A percentile compares a stretch with the other conserved stretches of the same genome.
Evolutionary conservation across 2,329 filamentous ascomycete species (phyloP).

Genomic region (Fusarium transvaalense): DNA sequence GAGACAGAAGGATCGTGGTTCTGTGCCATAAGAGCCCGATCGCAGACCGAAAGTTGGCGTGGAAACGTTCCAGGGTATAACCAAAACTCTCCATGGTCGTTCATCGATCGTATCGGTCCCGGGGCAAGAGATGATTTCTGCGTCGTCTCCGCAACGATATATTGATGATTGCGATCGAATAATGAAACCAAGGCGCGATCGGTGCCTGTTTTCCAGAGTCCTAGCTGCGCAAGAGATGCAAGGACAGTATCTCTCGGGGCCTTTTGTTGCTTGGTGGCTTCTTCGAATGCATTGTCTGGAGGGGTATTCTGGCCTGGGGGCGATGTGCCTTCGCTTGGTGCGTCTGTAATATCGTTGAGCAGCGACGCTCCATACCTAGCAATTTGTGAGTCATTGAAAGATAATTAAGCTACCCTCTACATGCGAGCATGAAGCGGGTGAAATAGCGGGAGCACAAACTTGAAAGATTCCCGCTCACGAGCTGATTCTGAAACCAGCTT

Average conservation of each 20-base stretch:
- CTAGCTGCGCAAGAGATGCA: slow-evolving; percentile 64
- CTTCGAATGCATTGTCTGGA: not conserved
- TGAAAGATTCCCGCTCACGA: slow-evolving; percentile 34
- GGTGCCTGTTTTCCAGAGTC: slow-evolving; percentile 57
- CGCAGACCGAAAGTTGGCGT: slow-evolving; percentile 48
- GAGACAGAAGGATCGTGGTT: not conserved
- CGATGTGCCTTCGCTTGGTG: slow-evolving; percentile 21
- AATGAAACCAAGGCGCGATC: slow-evolving; percentile 62
- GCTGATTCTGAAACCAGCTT: slow-evolving; percentile 30
- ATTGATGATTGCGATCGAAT: slow-evolving; percentile 62
- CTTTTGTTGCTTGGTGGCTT: not conserved
- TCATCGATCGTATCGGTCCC: slow-evolving; percentile 16
- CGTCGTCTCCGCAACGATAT: slow-evolving; percentile 64
- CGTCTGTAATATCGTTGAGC: slow-evolving; percentile 20
- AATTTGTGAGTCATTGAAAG: not conserved
- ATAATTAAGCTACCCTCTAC: no score
- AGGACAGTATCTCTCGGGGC: slow-evolving; percentile 53
- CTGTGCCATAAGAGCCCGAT: slow-evolving; percentile 42
- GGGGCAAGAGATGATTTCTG: slow-evolving; percentile 54
- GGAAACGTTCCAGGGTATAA: slow-evolving; percentile 48
- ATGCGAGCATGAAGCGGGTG: not conserved
- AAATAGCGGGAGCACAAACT: slow-evolving; percentile 17
- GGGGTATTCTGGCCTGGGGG: not conserved
- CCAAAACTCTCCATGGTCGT: slow-evolving; percentile 35
- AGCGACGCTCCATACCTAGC: slow-evolving; percentile 31